Evolutionary conservation across 2,329 filamentous ascomycete species (phyloP), one percentile per base, ranked within the genome.

Genomic region (Fusarium kyushuense): DNA sequence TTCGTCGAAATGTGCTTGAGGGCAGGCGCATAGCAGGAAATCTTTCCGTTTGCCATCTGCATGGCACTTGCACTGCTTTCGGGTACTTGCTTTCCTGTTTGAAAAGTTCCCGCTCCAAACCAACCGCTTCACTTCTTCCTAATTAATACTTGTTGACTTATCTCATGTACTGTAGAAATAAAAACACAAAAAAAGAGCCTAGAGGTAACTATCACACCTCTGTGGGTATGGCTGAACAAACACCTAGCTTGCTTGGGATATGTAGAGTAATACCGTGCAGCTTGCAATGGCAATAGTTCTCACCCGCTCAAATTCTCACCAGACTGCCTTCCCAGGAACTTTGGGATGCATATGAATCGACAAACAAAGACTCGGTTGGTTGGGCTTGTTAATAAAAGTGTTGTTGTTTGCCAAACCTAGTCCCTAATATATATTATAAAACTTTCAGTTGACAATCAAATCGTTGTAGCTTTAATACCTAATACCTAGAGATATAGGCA

Each of bases 11-110:
- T 29, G 14, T 33, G 19, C 29, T 27, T 40, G 59, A 7, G 32
- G 17, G 32, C 5, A 63, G 30, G 23, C 36, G 25, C 40, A 38
- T 36, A n/a, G 32, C 19, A 27, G 27, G 52, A 29, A n/a, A 40
- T 45, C 25, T n/a, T 40, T 33, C 41, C 23, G 30, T 64, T 64
- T 64, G 59, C 33, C 42, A 47, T 21, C 38, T 58, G 60, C 29
- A 35, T 40, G 51, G 51, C 35, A 47, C 33, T 52, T 45, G 48
- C 49, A 29, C 38, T 38, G n/a, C 36, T 35, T 48, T 36, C 57
- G 48, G 56, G 55, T 32, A 58, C 54, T 42, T 57, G 30, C 52
- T 32, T 29, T 12, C 21, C n/a, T 36, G 16, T 9, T 19, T 42
- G 16, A 17, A 10, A 16, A 17, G 40, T 25, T 16, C 17, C 27